These are phyloP conservation scores for Nemania abortiva DNA, from an alignment of 2,329 filamentous ascomycete genomes.

Conservation along the genomic window DNA sequence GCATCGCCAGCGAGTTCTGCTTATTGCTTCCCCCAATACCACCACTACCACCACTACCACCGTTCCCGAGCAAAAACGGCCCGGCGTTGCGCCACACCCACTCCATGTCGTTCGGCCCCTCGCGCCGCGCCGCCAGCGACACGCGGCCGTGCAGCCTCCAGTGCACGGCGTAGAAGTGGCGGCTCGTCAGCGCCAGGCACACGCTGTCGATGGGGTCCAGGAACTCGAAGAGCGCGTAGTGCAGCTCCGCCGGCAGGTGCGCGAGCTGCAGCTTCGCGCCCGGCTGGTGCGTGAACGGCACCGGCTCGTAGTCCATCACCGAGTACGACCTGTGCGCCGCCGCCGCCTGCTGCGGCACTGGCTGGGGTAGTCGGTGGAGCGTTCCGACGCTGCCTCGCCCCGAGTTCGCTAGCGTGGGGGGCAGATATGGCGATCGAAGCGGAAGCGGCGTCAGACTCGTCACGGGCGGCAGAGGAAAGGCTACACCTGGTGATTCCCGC, in stretches of 20 bases:
- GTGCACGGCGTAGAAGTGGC: constrained; percentile 70
- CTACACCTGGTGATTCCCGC: constrained; percentile 37
- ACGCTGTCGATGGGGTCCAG: constrained; percentile 74
- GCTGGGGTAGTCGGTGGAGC: constrained; percentile 53
- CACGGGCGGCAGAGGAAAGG: constrained; percentile 40
- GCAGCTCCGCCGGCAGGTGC: constrained; percentile 69
- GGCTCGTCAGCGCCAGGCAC: constrained; percentile 70
- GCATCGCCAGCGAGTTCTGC: constrained; percentile 56
- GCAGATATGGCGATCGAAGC: constrained; percentile 33
- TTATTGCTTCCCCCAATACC: constrained; percentile 25
- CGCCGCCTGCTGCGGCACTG: constrained; percentile 51
- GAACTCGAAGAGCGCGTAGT: constrained; percentile 70
- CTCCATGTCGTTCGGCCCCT: constrained; percentile 72
- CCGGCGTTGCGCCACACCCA: constrained; percentile 72
- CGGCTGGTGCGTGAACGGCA: constrained; percentile 62
- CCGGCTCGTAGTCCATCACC: constrained; percentile 69
- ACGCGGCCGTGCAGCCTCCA: constrained; percentile 67
- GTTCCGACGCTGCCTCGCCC: constrained; percentile 30
- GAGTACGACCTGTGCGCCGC: constrained; percentile 66
- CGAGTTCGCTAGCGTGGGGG: constrained; percentile 35
- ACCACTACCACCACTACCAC: constrained; percentile 35
- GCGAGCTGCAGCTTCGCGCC: constrained; percentile 61
- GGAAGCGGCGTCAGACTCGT: constrained; percentile 19
- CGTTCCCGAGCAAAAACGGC: constrained; percentile 52
- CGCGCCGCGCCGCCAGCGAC: constrained; percentile 67